phyloP scores from a whole-genome alignment of 768 basidiomycete species.

The Strobilomyces echinocephalus region DNA sequence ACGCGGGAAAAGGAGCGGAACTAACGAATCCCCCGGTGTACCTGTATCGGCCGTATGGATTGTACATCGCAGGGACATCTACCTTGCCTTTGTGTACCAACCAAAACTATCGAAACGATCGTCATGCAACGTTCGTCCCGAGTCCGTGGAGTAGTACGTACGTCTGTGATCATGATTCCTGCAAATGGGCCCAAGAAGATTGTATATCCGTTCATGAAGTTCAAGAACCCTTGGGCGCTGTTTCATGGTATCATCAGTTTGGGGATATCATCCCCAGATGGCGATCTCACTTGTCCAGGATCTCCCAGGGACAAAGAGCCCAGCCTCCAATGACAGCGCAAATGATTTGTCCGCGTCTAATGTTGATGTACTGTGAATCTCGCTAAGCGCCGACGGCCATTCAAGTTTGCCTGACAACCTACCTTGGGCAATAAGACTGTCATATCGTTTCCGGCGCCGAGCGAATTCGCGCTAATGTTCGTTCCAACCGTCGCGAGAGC shows the following conservation, averaged over 20 bases:
- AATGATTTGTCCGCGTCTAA: constrained; percentile 71
- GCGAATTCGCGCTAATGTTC: constrained; percentile 58
- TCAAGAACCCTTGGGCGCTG: constrained; percentile 60
- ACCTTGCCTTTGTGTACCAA: constrained; percentile 65
- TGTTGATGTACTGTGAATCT: constrained; percentile 48
- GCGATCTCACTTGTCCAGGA: constrained; percentile 44
- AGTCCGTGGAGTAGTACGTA: constrained; percentile 30
- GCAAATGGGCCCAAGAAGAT: constrained; percentile 85
- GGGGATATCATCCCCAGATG: neutral
- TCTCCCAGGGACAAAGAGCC: constrained; percentile 85
- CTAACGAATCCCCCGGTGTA: constrained; percentile 69
- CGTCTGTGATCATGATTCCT: constrained; percentile 60
- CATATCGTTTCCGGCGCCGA: constrained; percentile 79
- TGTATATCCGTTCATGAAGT: constrained; percentile 80
- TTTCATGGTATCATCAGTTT: neutral
- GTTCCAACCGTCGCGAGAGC: constrained; percentile 34
- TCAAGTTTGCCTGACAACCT: constrained; percentile 21
- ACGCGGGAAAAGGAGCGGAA: neutral
- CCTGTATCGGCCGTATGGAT: constrained; percentile 71
- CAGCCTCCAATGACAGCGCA: constrained; percentile 82
- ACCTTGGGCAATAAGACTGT: constrained; percentile 69
- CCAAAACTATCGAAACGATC: constrained; percentile 56
- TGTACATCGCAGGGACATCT: constrained; percentile 83
- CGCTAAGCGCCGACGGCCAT: neutral
- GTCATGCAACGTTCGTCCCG: neutral